Evolutionary conservation across 371 early-diverging fungal species (phyloP).

Genomic region (Saksenaea oblongispora): DNA sequence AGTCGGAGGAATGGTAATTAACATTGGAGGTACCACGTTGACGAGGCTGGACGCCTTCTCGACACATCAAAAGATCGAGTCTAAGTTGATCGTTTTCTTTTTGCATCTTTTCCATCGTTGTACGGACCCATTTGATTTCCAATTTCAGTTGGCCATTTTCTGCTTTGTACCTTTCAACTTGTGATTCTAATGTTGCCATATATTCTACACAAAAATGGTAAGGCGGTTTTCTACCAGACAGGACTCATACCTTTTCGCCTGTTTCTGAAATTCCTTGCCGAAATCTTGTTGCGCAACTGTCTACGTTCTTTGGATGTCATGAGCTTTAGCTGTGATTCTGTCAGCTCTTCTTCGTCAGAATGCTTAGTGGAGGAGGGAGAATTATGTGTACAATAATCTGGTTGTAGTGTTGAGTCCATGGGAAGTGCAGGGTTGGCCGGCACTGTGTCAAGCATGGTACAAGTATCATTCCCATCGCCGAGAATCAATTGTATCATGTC

Average conservation of each 20-base stretch:
- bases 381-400: not conserved
- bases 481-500: not conserved
- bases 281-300: constrained; percentile 28
- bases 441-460: not conserved
- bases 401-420: not conserved
- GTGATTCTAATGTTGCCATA: constrained; percentile 17
- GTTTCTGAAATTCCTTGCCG: constrained; percentile 30
- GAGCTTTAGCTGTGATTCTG: constrained; percentile 16
- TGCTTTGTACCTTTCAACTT: constrained; percentile 14
- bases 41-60: constrained; percentile 17
- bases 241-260: constrained; percentile 20
- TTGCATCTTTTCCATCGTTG: constrained; percentile 27
- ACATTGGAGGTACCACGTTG: not conserved
- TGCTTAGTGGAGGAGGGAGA: not conserved
- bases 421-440: not conserved
- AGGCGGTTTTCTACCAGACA: not conserved
- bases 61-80: constrained; percentile 18
- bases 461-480: not conserved
- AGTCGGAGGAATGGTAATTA: not conserved
- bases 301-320: constrained; percentile 28
- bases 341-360: constrained; percentile 23
- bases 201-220: constrained; percentile 14
- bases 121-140: constrained; percentile 26
- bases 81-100: constrained; percentile 26
- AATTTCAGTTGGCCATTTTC: constrained; percentile 21